These are phyloP conservation scores for Mortierella sp. DNA, from an alignment of 371 early-diverging fungal species.

Conservation along the genomic window DNA sequence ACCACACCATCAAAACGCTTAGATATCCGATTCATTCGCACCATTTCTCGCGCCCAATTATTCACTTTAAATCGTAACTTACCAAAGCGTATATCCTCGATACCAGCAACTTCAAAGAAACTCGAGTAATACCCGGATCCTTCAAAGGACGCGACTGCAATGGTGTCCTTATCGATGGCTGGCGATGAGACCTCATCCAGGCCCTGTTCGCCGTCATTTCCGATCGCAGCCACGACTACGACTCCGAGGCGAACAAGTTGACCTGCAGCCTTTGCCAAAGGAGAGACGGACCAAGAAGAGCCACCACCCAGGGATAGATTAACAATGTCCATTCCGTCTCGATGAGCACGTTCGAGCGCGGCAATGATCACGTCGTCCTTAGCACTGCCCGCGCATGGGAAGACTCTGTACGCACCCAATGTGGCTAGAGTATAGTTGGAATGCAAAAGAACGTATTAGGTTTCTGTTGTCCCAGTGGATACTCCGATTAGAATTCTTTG, in stretches of 20 bases:
- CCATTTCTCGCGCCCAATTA: too few species aligned
- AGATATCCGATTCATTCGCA: too few species aligned
- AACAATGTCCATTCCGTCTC: constrained; percentile 70
- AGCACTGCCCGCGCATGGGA: constrained; percentile 70
- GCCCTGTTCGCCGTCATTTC: constrained; percentile 79
- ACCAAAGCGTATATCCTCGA: constrained; percentile 18
- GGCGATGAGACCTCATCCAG: constrained; percentile 71
- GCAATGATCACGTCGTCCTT: constrained; percentile 69
- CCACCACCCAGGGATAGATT: constrained; percentile 78
- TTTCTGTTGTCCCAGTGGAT: neutral
- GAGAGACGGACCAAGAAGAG: constrained; percentile 58
- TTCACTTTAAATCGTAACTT: too few species aligned
- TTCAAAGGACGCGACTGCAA: constrained; percentile 81
- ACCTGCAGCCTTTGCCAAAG: constrained; percentile 56
- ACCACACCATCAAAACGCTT: too few species aligned
- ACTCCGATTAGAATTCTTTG: neutral
- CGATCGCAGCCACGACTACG: constrained; percentile 69
- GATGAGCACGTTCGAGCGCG: constrained; percentile 69
- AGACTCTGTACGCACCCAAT: constrained; percentile 69
- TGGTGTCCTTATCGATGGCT: constrained; percentile 63
- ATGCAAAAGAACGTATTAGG: neutral
- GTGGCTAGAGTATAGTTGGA: constrained; percentile 42
- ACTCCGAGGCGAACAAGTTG: constrained; percentile 57
- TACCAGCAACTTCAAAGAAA: constrained; percentile 24
- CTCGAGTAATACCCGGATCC: constrained; percentile 56